Percentiles rank a stretch among this genome's conserved stretches.
phyloP scores from a whole-genome alignment of 306 rosid species.

The Malus sieversii region DNA sequence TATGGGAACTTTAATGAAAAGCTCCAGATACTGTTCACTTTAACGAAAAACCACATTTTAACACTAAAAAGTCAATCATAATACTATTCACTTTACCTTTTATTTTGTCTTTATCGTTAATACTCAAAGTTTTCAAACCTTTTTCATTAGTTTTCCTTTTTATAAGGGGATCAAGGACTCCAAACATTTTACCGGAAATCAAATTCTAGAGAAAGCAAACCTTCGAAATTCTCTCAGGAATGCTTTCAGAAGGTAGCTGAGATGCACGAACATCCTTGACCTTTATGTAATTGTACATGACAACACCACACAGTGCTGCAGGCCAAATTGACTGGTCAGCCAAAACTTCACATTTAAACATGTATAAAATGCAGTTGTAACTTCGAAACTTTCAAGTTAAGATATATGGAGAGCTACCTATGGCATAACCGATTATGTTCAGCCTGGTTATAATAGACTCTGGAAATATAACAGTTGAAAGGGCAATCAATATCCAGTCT shows the following conservation, averaged over 20 bases:
- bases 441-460: conserved; percentile 81
- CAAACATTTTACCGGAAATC: not conserved
- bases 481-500: conserved; percentile 96
- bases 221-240: conserved; percentile 64
- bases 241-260: conserved; percentile 48
- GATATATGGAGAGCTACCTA: conserved; percentile 39
- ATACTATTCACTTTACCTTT: no score
- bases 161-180: not conserved
- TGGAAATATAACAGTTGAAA: conserved; percentile 87
- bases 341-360: not conserved
- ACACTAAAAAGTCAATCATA: no score
- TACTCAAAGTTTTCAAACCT: no score
- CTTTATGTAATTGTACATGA: conserved; percentile 89
- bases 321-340: not conserved
- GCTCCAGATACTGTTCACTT: no score
- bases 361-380: not conserved
- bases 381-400: not conserved
- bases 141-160: no score
- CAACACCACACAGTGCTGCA: conserved; percentile 86
- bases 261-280: conserved; percentile 83
- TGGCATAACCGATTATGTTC: conserved; percentile 88
- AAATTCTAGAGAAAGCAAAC: conserved; percentile 25
- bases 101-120: no score
- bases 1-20: no score
- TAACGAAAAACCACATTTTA: no score